Conservation (phyloP, 2,329 filamentous ascomycete species). For the Trichoderma brevicompactum region DNA sequence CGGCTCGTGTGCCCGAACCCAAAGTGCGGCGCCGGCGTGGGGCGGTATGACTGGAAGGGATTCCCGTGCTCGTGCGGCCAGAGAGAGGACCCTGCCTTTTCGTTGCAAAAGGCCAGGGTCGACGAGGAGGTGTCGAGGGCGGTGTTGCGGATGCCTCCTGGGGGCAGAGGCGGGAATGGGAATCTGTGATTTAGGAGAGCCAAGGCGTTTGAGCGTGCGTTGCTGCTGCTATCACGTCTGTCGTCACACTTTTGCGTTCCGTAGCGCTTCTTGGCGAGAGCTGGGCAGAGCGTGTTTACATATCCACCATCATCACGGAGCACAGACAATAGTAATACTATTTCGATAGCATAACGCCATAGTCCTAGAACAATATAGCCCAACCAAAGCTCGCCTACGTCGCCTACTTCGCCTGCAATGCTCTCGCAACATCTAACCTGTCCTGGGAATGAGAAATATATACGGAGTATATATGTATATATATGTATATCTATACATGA, state of each 20-base stretch:
- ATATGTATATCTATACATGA: no score
- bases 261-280: no score
- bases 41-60: slow-evolving; percentile 95
- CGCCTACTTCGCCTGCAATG: background rate
- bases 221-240: no score
- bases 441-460: background rate
- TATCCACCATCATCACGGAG: no score
- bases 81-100: slow-evolving; percentile 92
- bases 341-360: background rate
- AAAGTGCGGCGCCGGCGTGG: slow-evolving; percentile 81
- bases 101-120: slow-evolving; percentile 78
- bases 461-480: no score
- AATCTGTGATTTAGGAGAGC: slow-evolving; percentile 8
- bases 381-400: background rate
- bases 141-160: slow-evolving; percentile 60
- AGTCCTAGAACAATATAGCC: background rate
- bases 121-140: slow-evolving; percentile 62
- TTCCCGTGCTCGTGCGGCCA: slow-evolving; percentile 88
- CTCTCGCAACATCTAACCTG: background rate
- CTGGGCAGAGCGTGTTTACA: no score
- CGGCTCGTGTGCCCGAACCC: slow-evolving; percentile 79
- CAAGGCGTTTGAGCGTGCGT: no score
- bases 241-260: no score
- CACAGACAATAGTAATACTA: background rate
- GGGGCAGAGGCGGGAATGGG: slow-evolving; percentile 42